Evolutionary conservation across 2,329 filamentous ascomycete genomes (phyloP), one percentile per base, ranked within the genome.

Genomic region (Macrophomina tecta): DNA sequence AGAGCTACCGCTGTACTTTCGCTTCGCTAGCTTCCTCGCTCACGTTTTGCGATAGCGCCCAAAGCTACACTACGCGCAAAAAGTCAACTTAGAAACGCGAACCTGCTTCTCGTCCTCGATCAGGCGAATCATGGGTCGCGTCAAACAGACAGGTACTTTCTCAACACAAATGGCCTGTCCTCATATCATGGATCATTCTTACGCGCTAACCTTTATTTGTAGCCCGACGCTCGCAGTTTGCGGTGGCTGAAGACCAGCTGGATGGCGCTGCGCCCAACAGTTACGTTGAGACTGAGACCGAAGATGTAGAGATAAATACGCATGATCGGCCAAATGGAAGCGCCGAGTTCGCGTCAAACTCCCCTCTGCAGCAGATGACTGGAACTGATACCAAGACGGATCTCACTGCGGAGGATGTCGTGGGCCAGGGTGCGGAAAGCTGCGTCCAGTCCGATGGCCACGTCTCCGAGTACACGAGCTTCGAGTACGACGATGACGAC

Each of bases 171-270:
- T 23, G 9, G 14, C 16, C 2, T 5, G 3, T 2, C 34, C 1
- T 36, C 14, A 30, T 7, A 12, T 28, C 12, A 5, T n/a, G 28
- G 36, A 42, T 40, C n/a, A 3, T 7, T 16, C n/a, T 8, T n/a
- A n/a, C 12, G 46, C 23, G n/a, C 56, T 61, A 28, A 61, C 40
- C n/a, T 18, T 5, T 1, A 18, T 9, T 12, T 6, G 8, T 12
- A 61, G 56, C 56, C 28, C 40, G 18, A 36, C 56, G 56, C 56
- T 45, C 42, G 16, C 40, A 46, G 2, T 61, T 61, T 16, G 56
- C 42, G 6, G 7, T 36, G 12, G 56, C 16, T 16, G 42, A 46
- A 34, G 28, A 34, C 2, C 3, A 28, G 4, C 40, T 14, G 9
- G 28, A 46, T 18, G 5, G 3, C 16, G 9, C 36, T 28, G 11